Evolutionary conservation across 2,329 filamentous ascomycete genomes (phyloP).

Genomic region (Chaetomium sp.): DNA sequence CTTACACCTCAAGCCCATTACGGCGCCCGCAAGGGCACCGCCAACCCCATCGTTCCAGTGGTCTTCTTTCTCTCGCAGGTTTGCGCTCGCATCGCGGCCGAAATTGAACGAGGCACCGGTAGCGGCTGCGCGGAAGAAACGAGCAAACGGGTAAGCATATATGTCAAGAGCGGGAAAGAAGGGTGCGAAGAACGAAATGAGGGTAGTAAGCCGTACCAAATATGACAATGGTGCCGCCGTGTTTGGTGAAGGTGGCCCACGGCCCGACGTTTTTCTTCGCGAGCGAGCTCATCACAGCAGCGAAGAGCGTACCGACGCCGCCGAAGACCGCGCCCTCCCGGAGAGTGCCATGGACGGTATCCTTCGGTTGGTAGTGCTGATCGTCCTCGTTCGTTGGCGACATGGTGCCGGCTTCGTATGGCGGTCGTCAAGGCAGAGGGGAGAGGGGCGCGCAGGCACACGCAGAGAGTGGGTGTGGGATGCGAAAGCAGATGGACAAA

Average conservation of each 20-base stretch:
- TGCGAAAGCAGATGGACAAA: slow-evolving; percentile 5
- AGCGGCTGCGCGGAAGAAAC: slow-evolving; percentile 44
- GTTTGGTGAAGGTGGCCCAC: slow-evolving; percentile 72
- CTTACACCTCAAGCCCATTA: slow-evolving; percentile 68
- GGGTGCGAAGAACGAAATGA: background rate
- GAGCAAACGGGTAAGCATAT: background rate
- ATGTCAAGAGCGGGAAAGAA: background rate
- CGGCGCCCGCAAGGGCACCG: slow-evolving; percentile 67
- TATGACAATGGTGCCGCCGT: slow-evolving; percentile 64
- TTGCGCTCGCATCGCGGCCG: slow-evolving; percentile 67
- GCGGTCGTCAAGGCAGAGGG: background rate
- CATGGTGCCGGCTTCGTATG: slow-evolving; percentile 21
- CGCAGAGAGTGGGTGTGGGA: background rate
- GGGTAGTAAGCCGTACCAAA: slow-evolving; percentile 47
- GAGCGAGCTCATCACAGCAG: slow-evolving; percentile 73
- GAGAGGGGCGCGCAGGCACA: background rate
- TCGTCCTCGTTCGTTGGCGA: slow-evolving; percentile 28
- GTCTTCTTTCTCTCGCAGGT: slow-evolving; percentile 80
- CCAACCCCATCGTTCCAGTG: slow-evolving; percentile 66
- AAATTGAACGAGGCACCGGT: slow-evolving; percentile 74
- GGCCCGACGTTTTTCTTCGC: slow-evolving; percentile 74
- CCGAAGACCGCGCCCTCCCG: slow-evolving; percentile 51
- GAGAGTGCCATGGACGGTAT: slow-evolving; percentile 52
- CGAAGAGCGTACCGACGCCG: slow-evolving; percentile 48
- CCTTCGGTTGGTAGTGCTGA: slow-evolving; percentile 34